Conservation (phyloP, 306 rosid genomes). For the Prunus dulcis region DNA sequence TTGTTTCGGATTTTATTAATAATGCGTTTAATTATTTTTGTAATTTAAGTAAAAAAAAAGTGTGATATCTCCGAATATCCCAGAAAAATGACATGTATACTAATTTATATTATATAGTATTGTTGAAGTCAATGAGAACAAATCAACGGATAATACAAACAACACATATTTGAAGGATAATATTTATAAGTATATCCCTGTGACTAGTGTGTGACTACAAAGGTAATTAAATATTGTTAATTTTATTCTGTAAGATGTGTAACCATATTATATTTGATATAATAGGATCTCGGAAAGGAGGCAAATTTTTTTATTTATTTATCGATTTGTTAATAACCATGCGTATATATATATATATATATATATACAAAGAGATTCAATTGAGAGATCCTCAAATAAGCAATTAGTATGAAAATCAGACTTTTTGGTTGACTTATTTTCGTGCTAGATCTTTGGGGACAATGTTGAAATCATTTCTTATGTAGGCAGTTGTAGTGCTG, state of each 20-base stretch:
- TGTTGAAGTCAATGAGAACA: neutral
- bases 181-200: neutral
- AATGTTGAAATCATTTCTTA: neutral
- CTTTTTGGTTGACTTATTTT: neutral
- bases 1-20: neutral
- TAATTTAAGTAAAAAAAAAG: no score
- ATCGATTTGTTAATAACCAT: no score
- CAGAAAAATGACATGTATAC: neutral
- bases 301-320: neutral
- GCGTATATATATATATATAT: accelerated
- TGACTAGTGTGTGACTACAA: neutral
- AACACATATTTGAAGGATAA: neutral
- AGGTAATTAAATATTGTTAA: conserved; percentile 1
- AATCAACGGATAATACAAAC: no score
- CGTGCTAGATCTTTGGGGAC: neutral
- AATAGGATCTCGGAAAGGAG: conserved; percentile 5
- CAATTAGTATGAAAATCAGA: neutral
- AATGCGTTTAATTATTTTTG: neutral
- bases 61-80: neutral
- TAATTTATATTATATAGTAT: neutral
- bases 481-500: neutral
- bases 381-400: no score
- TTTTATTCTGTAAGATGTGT: conserved; percentile 13
- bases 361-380: accelerated
- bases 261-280: neutral